phyloP scores from a whole-genome alignment of 129 eudicot genomes.

The Helianthus tuberosus region DNA sequence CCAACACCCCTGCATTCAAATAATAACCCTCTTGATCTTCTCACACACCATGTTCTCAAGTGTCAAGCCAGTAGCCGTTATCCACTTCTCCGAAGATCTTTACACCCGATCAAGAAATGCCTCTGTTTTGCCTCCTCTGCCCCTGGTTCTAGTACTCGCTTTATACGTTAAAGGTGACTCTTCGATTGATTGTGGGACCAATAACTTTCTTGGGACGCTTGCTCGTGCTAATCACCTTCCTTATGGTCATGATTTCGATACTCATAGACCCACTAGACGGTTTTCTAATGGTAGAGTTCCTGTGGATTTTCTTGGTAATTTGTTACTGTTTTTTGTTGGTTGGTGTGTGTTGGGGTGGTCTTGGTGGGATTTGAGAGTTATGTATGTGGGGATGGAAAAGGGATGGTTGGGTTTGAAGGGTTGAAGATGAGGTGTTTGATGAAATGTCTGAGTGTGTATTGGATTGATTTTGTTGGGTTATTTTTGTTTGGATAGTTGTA shows the following conservation, averaged over 20 bases:
- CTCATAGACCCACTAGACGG: slow-evolving; percentile 81
- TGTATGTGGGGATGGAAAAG: neutral
- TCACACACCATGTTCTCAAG: slow-evolving; percentile 11
- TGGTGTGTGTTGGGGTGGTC: neutral
- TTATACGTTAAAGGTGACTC: slow-evolving; percentile 86
- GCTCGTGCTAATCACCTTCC: slow-evolving; percentile 94
- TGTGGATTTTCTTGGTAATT: slow-evolving; percentile 84
- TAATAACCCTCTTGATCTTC: slow-evolving; percentile 20
- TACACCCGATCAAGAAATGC: slow-evolving; percentile 24
- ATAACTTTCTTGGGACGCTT: slow-evolving; percentile 86
- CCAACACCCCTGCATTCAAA: slow-evolving; percentile 3
- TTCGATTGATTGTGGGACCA: slow-evolving; percentile 89
- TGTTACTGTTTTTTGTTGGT: neutral
- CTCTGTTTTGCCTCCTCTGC: slow-evolving; percentile 17
- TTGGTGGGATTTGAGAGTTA: neutral
- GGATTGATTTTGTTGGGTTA: slow-evolving; percentile 6
- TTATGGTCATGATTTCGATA: slow-evolving; percentile 91
- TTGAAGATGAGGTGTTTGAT: no score
- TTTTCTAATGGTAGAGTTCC: slow-evolving; percentile 91
- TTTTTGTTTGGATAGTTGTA: slow-evolving; percentile 12
- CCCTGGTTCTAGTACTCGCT: slow-evolving; percentile 47
- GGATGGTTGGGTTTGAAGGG: neutral
- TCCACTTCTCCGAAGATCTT: slow-evolving; percentile 35
- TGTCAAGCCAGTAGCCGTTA: slow-evolving; percentile 27
- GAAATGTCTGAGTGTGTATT: neutral